Evolutionary conservation across 177 flowering plant species (phyloP).

Genomic region (Vitis hybrid): DNA sequence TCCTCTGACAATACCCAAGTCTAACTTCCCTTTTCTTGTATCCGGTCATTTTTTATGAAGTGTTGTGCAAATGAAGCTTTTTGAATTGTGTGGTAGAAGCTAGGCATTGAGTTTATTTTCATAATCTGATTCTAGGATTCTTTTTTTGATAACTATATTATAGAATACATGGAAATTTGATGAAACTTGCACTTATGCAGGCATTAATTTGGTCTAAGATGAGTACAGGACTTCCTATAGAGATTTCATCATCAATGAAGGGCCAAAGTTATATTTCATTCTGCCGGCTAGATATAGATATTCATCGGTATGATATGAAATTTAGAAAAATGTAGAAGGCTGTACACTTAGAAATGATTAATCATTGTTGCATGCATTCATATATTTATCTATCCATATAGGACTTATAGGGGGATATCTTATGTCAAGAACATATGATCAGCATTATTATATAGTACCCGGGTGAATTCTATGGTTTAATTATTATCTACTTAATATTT

Average conservation of each 20-base stretch:
- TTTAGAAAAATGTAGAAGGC: neutral
- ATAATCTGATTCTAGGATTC: neutral
- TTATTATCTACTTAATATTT: neutral
- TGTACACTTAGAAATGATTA: too few species aligned
- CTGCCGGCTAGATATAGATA: constrained; percentile 96
- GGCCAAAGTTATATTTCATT: constrained; percentile 68
- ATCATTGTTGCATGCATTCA: too few species aligned
- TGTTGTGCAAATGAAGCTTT: neutral
- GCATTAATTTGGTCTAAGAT: constrained; percentile 99
- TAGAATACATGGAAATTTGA: constrained; percentile 7
- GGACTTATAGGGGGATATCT: neutral
- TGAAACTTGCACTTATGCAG: constrained; percentile 37
- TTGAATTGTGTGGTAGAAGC: neutral
- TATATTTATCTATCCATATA: too few species aligned
- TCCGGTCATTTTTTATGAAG: neutral
- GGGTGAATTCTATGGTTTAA: neutral
- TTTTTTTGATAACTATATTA: neutral
- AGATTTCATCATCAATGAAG: constrained; percentile 84
- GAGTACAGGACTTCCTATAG: constrained; percentile 99
- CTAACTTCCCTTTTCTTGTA: neutral
- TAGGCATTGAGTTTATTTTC: neutral
- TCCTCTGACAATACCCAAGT: neutral
- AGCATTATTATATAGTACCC: neutral
- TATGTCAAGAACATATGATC: neutral
- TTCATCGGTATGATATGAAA: constrained; percentile 62